These are phyloP conservation scores for Pichia sp. DNA, from an alignment of 1,139 yeast genomes.

Conservation along the genomic window DNA sequence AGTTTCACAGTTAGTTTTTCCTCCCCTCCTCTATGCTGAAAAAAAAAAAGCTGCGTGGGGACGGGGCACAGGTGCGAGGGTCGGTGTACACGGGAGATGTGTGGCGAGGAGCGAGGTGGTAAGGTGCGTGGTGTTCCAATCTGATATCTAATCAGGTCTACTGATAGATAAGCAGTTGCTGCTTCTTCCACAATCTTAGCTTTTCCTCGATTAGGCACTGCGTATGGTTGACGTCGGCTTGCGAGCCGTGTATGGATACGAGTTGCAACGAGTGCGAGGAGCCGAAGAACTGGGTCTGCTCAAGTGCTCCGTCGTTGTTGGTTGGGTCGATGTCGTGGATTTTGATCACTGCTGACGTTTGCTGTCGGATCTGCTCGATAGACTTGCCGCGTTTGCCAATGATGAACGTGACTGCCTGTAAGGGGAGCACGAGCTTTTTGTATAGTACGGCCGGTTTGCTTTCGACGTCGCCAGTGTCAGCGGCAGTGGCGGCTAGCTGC, in stretches of 20 bases:
- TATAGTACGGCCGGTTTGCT: neutral
- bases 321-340: neutral
- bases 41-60: neutral
- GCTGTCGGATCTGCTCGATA: conserved; percentile 6
- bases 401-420: conserved; percentile 2
- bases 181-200: neutral
- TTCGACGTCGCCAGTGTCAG: neutral
- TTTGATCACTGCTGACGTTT: conserved; percentile 6
- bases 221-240: neutral
- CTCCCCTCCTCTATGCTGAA: neutral
- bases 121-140: neutral
- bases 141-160: neutral
- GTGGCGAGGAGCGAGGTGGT: neutral
- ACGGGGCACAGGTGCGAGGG: neutral
- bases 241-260: neutral
- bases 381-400: conserved; percentile 8
- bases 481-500: too few relatives aligned
- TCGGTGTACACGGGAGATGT: neutral
- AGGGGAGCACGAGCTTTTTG: conserved; percentile 2
- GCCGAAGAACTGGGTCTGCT: neutral
- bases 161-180: neutral
- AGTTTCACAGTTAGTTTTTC: neutral
- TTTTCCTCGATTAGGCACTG: neutral
- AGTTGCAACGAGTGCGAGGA: neutral
- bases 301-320: neutral